A percentile compares a stretch with the other conserved stretches of the same genome.
Conservation (phyloP, 345 rosid species). For the Populus pruinosa region DNA sequence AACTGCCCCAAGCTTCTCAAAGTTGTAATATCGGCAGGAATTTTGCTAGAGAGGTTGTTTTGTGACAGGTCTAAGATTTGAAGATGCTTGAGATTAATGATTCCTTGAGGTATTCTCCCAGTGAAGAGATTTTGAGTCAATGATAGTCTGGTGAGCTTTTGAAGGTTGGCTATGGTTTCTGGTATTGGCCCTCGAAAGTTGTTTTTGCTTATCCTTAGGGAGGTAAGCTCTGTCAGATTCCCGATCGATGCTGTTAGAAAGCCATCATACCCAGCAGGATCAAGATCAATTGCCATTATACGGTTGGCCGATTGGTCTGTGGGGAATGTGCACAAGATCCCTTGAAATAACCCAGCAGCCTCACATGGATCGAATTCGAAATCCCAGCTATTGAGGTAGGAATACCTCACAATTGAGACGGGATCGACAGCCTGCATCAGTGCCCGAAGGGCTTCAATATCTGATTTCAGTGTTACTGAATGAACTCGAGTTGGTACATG, state of each 20-base stretch:
- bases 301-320: slow-evolving; percentile 36
- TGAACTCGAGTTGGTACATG: background rate
- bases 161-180: slow-evolving; percentile 37
- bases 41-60: slow-evolving; percentile 42
- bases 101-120: slow-evolving; percentile 35
- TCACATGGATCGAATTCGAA: slow-evolving; percentile 54
- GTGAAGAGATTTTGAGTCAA: slow-evolving; percentile 44
- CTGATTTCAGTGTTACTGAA: slow-evolving; percentile 28
- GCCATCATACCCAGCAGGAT: slow-evolving; percentile 55
- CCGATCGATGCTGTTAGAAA: slow-evolving; percentile 43
- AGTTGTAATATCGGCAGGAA: slow-evolving; percentile 39
- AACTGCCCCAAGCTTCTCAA: slow-evolving; percentile 38
- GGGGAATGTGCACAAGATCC: slow-evolving; percentile 49
- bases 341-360: slow-evolving; percentile 37
- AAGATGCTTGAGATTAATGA: slow-evolving; percentile 35
- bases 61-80: slow-evolving; percentile 38
- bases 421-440: slow-evolving; percentile 44
- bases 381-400: slow-evolving; percentile 54
- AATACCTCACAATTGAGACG: slow-evolving; percentile 36
- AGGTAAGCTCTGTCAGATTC: slow-evolving; percentile 50
- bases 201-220: slow-evolving; percentile 39
- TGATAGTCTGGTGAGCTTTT: slow-evolving; percentile 38
- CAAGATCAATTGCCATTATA: slow-evolving; percentile 44
- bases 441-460: slow-evolving; percentile 37
- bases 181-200: slow-evolving; percentile 59